phyloP scores from a whole-genome alignment of 1,284 basidiomycete genomes.

The Sanghuangporus baumii region DNA sequence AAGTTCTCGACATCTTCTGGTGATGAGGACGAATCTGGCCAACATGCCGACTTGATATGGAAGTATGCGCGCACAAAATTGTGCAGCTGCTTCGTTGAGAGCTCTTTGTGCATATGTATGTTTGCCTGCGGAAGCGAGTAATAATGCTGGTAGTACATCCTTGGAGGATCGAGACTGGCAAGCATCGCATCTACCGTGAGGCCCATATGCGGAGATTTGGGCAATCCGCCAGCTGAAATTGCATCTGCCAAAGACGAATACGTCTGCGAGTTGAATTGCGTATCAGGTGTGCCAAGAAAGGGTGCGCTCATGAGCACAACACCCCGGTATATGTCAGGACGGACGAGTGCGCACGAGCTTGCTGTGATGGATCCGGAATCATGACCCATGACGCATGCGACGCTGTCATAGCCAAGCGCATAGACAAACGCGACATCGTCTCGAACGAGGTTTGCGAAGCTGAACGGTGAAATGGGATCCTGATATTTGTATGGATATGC shows the following conservation, averaged over 20 bases:
- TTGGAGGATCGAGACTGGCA: conserved; percentile 39
- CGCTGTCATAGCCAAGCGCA: conserved; percentile 43
- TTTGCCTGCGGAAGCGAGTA: conserved; percentile 43
- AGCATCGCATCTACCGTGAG: conserved; percentile 27
- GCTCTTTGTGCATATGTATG: conserved; percentile 32
- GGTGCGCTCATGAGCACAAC: conserved; percentile 58
- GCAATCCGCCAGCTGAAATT: conserved; percentile 16
- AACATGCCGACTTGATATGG: conserved; percentile 55
- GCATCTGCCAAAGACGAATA: conserved; percentile 2
- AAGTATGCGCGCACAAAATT: conserved; percentile 52
- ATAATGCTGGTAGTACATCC: conserved; percentile 55
- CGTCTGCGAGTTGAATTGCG: conserved; percentile 20
- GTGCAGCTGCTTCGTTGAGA: conserved; percentile 38
- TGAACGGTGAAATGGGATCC: conserved; percentile 45
- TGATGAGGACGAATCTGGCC: conserved; percentile 23
- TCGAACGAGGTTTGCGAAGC: conserved; percentile 42
- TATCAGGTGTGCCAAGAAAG: conserved; percentile 39
- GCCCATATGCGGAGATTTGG: conserved; percentile 14
- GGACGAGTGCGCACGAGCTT: conserved; percentile 44
- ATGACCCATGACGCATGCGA: conserved; percentile 49
- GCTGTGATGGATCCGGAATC: conserved; percentile 54
- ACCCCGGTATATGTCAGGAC: conserved; percentile 50
- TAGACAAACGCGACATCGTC: conserved; percentile 48
- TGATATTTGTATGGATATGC: conserved; percentile 32
- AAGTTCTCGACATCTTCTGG: neutral